Evolutionary conservation across 2,329 filamentous ascomycete genomes (phyloP).

Genomic region (Emergomyces africanus): DNA sequence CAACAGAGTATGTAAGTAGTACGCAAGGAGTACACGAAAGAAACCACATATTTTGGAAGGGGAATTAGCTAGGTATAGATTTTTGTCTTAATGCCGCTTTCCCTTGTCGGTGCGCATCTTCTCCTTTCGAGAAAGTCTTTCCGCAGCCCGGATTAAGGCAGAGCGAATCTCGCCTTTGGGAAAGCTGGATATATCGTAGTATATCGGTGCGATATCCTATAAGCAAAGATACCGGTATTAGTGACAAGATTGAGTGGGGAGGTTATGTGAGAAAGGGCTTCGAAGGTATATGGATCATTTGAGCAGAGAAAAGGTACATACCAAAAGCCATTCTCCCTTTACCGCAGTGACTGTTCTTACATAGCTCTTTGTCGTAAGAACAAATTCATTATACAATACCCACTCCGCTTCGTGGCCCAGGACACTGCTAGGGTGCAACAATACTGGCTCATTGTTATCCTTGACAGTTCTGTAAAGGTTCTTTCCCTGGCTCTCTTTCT

Average conservation of each 20-base stretch:
- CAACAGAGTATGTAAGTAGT: not conserved
- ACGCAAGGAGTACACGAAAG: not conserved
- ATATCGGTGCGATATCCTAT: conserved; percentile 82
- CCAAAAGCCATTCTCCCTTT: conserved; percentile 85
- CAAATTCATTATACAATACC: conserved; percentile 98
- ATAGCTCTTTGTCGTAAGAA: conserved; percentile 96
- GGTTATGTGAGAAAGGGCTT: not conserved
- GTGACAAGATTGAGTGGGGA: not conserved
- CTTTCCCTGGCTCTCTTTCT: conserved; percentile 79
- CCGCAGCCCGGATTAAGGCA: conserved; percentile 41
- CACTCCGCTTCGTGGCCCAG: conserved; percentile 82
- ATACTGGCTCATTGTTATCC: conserved; percentile 74
- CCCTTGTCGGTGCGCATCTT: conserved; percentile 29
- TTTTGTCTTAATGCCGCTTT: conserved; percentile 19
- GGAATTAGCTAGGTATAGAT: not conserved
- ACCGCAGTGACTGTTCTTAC: conserved; percentile 88
- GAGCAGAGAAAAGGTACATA: conserved; percentile 36
- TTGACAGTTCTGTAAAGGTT: conserved; percentile 82
- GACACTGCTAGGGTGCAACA: conserved; percentile 88
- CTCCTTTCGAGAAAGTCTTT: conserved; percentile 44
- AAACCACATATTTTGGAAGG: not conserved
- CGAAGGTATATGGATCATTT: not conserved
- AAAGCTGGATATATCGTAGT: conserved; percentile 79
- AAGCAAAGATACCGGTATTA: not conserved
- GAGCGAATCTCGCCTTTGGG: conserved; percentile 74